Conservation (phyloP, 441 rosid genomes). For the Lagerstroemia fauriei region DNA sequence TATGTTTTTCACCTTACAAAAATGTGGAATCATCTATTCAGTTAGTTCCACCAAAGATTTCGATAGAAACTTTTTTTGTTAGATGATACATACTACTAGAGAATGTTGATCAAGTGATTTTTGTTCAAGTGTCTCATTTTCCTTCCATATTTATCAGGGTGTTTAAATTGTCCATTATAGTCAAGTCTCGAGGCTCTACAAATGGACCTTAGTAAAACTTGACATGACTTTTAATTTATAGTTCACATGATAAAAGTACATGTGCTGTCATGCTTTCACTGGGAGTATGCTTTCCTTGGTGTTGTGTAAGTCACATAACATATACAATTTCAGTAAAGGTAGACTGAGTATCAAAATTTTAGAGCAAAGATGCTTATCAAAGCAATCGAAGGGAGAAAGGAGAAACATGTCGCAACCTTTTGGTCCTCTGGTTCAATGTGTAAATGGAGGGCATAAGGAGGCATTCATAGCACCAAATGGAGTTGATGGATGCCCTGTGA, state of each 20-base stretch:
- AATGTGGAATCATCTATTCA: neutral
- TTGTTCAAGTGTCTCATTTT: neutral
- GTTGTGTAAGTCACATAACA: neutral
- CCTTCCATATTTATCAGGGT: no score
- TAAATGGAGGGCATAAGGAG: conserved; percentile 39
- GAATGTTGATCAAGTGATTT: neutral
- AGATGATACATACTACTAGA: neutral
- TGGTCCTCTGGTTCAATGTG: conserved; percentile 43
- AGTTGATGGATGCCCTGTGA: conserved; percentile 53
- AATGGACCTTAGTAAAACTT: neutral
- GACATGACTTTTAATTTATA: neutral
- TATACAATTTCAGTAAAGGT: neutral
- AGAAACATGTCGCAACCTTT: conserved; percentile 20
- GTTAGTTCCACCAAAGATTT: neutral
- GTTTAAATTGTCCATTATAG: neutral
- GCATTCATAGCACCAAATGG: conserved; percentile 38
- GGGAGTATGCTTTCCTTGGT: neutral
- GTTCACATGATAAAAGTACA: neutral
- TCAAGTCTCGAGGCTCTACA: neutral
- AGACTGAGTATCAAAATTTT: neutral
- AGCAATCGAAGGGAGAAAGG: conserved; percentile 22
- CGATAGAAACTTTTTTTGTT: neutral
- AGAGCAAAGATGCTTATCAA: conserved; percentile 18
- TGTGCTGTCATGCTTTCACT: neutral
- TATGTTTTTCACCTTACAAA: neutral